Evolutionary conservation across 1,284 basidiomycete genomes (phyloP).

Genomic region (Rhodotorula sp.): DNA sequence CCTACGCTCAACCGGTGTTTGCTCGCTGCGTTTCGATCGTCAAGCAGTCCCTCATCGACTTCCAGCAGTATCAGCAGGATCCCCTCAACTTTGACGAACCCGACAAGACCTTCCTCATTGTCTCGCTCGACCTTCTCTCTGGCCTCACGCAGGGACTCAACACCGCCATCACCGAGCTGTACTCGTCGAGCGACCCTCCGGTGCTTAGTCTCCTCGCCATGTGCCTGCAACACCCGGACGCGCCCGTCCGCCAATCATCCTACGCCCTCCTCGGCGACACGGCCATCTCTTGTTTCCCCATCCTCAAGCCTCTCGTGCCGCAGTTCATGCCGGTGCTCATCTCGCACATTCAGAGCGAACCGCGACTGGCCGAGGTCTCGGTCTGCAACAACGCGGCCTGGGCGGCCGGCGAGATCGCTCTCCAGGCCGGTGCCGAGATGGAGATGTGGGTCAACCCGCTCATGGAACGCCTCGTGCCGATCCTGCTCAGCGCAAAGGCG

Average conservation of each 20-base stretch:
- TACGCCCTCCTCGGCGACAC: constrained; percentile 97
- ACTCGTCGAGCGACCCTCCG: constrained; percentile 63
- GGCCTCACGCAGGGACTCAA: constrained; percentile 94
- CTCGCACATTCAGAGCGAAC: constrained; percentile 84
- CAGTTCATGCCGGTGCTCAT: constrained; percentile 88
- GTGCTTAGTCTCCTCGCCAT: constrained; percentile 75
- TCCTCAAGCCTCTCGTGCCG: constrained; percentile 80
- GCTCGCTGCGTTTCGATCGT: constrained; percentile 87
- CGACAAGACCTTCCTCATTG: constrained; percentile 93
- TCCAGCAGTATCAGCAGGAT: constrained; percentile 70
- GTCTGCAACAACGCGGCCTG: constrained; percentile 99
- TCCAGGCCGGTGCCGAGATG: constrained; percentile 60
- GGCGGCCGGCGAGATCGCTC: constrained; percentile 95
- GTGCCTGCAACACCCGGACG: constrained; percentile 84
- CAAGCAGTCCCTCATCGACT: constrained; percentile 73
- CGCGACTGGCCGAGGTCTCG: constrained; percentile 86
- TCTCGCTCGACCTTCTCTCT: constrained; percentile 91
- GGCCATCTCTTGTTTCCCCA: constrained; percentile 88
- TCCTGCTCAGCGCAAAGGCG: constrained; percentile 83
- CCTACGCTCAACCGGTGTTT: constrained; percentile 88
- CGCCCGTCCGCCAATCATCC: constrained; percentile 91
- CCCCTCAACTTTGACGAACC: constrained; percentile 69
- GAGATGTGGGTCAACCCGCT: constrained; percentile 84
- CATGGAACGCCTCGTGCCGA: constrained; percentile 85
- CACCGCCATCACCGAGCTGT: constrained; percentile 68